Base-by-base conservation (phyloP, 2,329 filamentous ascomycete species). In the Claviceps pazoutovae region DNA sequence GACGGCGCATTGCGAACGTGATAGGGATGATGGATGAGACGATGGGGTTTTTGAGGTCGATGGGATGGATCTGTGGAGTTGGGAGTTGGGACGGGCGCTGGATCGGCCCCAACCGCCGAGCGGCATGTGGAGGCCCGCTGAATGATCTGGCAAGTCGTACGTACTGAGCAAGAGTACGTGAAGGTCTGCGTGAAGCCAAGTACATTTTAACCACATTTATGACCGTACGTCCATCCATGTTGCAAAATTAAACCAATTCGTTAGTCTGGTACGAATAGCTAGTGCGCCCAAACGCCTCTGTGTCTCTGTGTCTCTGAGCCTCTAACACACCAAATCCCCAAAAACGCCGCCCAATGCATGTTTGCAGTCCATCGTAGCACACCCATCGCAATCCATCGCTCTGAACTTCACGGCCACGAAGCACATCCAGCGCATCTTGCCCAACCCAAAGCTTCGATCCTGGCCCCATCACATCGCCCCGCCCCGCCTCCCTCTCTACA, bases 1-100 rank as follows among this genome's bases (percentile, higher is more conserved):
- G 60, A 19, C 63, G 63, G 52, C 63, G 53, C 62, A 65, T 66
- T 51, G 53, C 46, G 45, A 9, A 34, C 30, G 30, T 11, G 30
- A 34, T 34, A 11, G 30, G 30, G 30, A 34, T 34, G 30, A 4
- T 11, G 11, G 30, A 34, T 34, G 30, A 34, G 30, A 11, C 30
- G 9, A 34, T 34, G 9, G 30, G 30, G 11, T 34, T 11, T 9
- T 11, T 34, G 30, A 34, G 30, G 30, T 30, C 30, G 30, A 34
- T 11, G 9, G 9, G 9, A 34, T 34, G 30, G 30, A 30, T 34
- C 11, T 34, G 30, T 34, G 30, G 30, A 34, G 30, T 34, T 34
- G 30, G 30, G 30, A 34, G 8, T 30, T 9, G 30, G 9, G 8
- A 30, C 26, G 8, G 30, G 30, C 9, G 30, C 9, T 34, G 30